Evolutionary conservation across 805 yeast genomes (phyloP), one percentile per base, ranked within the genome.

Genomic region (Pichia manshurica): DNA sequence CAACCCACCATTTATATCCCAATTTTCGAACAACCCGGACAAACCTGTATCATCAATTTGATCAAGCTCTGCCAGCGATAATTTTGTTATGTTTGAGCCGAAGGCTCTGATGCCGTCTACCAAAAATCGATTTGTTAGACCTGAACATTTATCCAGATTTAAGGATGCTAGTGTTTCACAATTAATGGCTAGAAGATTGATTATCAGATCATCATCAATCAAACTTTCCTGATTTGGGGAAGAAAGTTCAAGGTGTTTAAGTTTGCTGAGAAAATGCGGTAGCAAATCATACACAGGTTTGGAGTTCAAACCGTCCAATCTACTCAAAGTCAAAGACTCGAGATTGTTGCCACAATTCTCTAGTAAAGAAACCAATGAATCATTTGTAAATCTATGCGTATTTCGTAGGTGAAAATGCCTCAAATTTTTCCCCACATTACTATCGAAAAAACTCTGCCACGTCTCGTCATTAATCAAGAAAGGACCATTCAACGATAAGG

Each of bases 401-500:
- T 88, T 87, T 33, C 81, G 71, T 10, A 93, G 62, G 52, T 82
- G 82, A 54, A 93, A 78, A 39, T 70, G 68, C 21, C 66, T 68
- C 47, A 93, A 67, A 17, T 76, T 70, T 2, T 72, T 63, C 2
- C 84, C 86, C 51, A 77, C 69, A 1, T 59, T 53, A 23, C 58
- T 53, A 44, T 78, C 79, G 57, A 93, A 86, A 53, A 84, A 89
- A 6, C 69, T 73, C 53, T 78, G 78, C 99, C 99, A 93, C 47
- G 81, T 71, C 0, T 64, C 66, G 53, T 84, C 87, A 57, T 83
- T 81, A 40, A 93, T 82, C 54, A 93, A 67, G 61, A 93, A 93
- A 0, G 97, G 88, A 0, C 99, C 99, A 63, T 91, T 90, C 33
- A 93, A 66, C n/a, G 75, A 68, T 7, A 91, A 48, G 13, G 77